A percentile compares a stretch with the other conserved stretches of the same genome.
Evolutionary conservation across 164 flowering plant species (phyloP).

Genomic region (Euptelea pleiosperma): DNA sequence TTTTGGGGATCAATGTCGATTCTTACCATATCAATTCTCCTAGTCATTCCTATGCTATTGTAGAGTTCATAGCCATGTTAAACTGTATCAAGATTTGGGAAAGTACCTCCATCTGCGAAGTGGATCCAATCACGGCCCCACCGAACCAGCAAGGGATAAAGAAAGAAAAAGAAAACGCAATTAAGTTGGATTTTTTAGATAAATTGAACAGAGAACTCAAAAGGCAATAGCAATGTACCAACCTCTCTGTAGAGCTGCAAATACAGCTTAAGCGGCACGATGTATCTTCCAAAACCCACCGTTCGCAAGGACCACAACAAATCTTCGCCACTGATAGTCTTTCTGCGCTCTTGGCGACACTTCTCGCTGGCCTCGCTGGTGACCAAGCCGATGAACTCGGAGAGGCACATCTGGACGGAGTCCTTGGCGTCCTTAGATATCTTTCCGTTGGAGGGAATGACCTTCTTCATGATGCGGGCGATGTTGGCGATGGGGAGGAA

Average conservation of each 20-base stretch:
- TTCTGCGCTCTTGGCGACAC: slow-evolving; percentile 34
- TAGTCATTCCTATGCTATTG: too few species aligned
- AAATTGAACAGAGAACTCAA: background rate
- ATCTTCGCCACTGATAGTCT: slow-evolving; percentile 46
- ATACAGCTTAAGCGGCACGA: slow-evolving; percentile 26
- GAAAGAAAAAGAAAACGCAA: background rate
- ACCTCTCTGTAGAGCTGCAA: slow-evolving; percentile 29
- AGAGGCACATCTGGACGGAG: slow-evolving; percentile 39
- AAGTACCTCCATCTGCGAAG: background rate
- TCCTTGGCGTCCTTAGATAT: slow-evolving; percentile 45
- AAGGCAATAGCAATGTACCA: too few species aligned
- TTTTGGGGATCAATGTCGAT: too few species aligned
- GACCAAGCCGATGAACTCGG: slow-evolving; percentile 45
- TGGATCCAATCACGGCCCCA: background rate
- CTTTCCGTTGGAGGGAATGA: slow-evolving; percentile 36
- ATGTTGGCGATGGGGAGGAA: slow-evolving; percentile 42
- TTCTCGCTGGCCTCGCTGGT: slow-evolving; percentile 44
- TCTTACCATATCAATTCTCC: too few species aligned
- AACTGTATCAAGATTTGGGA: too few species aligned
- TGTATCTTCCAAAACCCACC: slow-evolving; percentile 38
- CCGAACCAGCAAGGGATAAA: background rate
- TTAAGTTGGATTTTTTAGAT: too few species aligned
- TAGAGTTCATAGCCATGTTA: background rate
- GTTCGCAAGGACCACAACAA: slow-evolving; percentile 32
- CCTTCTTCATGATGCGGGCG: slow-evolving; percentile 39